Conservation (phyloP, 2,329 filamentous ascomycete species). For the Cercospora janseana region DNA sequence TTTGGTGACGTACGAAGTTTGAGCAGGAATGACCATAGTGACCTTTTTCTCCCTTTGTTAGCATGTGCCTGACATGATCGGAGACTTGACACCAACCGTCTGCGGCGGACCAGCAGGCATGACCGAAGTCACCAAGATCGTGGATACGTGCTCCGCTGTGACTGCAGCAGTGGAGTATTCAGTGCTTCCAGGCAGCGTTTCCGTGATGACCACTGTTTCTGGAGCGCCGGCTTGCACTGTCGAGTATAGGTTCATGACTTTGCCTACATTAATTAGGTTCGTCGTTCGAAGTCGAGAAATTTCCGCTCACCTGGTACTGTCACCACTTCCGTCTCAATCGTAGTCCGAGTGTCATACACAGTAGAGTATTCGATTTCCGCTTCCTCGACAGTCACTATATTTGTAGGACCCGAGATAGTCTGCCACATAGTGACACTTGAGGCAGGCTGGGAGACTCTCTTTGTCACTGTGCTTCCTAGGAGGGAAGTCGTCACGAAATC, state of each 20-base stretch:
- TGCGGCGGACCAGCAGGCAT: conserved; percentile 6
- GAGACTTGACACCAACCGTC: background rate
- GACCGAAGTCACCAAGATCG: background rate
- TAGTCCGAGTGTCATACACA: conserved; percentile 8
- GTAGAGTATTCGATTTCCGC: conserved; percentile 4
- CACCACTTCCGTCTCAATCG: background rate
- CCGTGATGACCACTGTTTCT: background rate
- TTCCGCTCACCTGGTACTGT: background rate
- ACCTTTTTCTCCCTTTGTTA: background rate
- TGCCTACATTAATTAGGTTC: background rate
- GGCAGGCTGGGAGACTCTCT: background rate
- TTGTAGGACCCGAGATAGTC: conserved; percentile 11
- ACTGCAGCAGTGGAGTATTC: background rate
- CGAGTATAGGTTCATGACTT: background rate
- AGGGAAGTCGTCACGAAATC: background rate
- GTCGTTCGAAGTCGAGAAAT: background rate
- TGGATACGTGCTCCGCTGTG: background rate
- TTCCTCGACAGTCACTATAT: conserved; percentile 11
- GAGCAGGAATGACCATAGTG: conserved; percentile 1
- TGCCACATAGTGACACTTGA: conserved; percentile 1
- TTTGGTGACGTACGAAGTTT: conserved; percentile 8
- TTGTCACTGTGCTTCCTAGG: background rate
- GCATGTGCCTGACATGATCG: background rate
- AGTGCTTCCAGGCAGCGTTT: background rate
- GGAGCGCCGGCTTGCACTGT: background rate